Evolutionary conservation across 768 basidiomycete species (phyloP).

Genomic region (Serendipita sp.): DNA sequence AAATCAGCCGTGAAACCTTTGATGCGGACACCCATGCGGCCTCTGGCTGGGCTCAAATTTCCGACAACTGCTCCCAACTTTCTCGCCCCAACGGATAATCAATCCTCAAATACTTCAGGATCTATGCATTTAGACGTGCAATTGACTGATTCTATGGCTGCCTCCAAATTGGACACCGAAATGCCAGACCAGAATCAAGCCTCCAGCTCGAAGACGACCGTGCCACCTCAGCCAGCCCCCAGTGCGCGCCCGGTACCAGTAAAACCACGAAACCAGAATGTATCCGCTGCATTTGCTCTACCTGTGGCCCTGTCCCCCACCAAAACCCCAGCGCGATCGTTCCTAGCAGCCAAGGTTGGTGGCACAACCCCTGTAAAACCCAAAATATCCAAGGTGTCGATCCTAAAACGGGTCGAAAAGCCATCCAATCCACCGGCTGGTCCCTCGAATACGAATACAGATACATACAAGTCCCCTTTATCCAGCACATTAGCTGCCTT

Average conservation of each 20-base stretch:
- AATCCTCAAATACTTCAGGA: neutral
- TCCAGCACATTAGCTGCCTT: neutral
- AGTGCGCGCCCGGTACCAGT: neutral
- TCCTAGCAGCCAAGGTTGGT: neutral
- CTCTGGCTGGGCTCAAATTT: neutral
- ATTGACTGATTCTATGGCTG: neutral
- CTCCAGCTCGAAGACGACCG: neutral
- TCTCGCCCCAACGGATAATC: neutral
- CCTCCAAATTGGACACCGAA: neutral
- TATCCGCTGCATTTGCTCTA: conserved; percentile 1
- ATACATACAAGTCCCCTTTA: neutral
- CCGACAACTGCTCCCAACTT: neutral
- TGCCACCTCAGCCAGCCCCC: neutral
- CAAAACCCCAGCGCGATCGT: neutral
- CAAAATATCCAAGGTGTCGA: neutral
- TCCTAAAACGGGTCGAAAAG: neutral
- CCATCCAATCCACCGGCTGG: neutral
- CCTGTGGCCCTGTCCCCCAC: neutral
- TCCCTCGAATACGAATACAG: neutral
- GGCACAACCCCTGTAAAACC: neutral
- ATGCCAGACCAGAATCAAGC: neutral
- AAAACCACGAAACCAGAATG: conserved; percentile 1
- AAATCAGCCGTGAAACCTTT: neutral
- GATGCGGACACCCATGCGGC: neutral
- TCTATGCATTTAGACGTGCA: neutral